Evolutionary conservation across 108 stramenopile species (phyloP).

Genomic region (Fragilaria radians): DNA sequence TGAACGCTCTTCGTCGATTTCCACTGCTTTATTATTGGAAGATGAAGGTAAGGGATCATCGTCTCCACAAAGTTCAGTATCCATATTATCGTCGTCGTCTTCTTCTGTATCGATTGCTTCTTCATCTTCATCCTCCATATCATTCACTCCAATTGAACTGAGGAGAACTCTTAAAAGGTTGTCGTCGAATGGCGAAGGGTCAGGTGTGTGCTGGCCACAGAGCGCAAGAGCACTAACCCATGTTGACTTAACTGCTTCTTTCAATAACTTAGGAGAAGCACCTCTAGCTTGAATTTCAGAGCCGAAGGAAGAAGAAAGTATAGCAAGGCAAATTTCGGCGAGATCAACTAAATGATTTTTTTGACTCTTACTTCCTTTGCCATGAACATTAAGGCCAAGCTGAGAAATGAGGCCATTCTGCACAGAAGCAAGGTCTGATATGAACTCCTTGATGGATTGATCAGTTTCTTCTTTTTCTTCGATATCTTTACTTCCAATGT

Average conservation of each 20-base stretch:
- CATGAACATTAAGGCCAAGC: constrained; percentile 5
- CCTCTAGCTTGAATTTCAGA: constrained; percentile 47
- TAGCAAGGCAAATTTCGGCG: constrained; percentile 53
- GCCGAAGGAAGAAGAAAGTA: constrained; percentile 63
- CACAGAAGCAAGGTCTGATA: constrained; percentile 47
- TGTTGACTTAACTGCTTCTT: constrained; percentile 60
- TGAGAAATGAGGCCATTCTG: constrained; percentile 14
- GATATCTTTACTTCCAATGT: constrained; percentile 49
- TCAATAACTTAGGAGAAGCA: constrained; percentile 59
- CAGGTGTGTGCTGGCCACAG: background rate
- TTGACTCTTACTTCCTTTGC: constrained; percentile 10
- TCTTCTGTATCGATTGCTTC: constrained; percentile 41
- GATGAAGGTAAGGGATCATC: background rate
- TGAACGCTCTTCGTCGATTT: constrained; percentile 15
- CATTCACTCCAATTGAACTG: constrained; percentile 49
- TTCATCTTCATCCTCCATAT: constrained; percentile 18
- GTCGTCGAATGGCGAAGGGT: constrained; percentile 24
- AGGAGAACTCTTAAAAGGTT: constrained; percentile 44
- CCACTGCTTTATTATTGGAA: constrained; percentile 1
- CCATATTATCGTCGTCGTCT: constrained; percentile 16
- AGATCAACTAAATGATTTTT: constrained; percentile 50
- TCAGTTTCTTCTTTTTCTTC: constrained; percentile 58
- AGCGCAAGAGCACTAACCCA: constrained; percentile 50
- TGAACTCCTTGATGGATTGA: constrained; percentile 37
- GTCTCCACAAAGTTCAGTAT: constrained; percentile 20